Evolutionary conservation across 306 rosid species (phyloP), one percentile per base, ranked within the genome.

Genomic region (Boehmeria nivea): DNA sequence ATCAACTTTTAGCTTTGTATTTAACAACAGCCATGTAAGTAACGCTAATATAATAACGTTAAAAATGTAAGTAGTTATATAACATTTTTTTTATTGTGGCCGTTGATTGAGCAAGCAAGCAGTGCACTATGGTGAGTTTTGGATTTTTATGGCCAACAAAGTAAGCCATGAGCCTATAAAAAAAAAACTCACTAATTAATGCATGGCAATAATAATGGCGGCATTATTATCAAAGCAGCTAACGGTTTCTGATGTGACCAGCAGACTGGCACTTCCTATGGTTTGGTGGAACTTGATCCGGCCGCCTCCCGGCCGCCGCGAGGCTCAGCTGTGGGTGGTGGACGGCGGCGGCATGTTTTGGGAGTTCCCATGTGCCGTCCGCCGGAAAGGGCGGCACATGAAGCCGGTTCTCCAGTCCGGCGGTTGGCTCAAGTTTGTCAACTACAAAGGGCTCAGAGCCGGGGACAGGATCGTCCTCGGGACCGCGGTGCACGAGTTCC

Each of bases 331-430:
- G 24, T 17, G 51, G 25, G 51, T 21, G 1, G 51, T 46, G 2
- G 51, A 46, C 14, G 22, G 51, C 15, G 4, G 11, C 14, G 51
- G 51, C 5, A 46, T 46, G 51, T 46, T 46, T 10, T 46, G 51
- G 51, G 51, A 46, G 51, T 46, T 46, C 15, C 25, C 21, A 10
- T n/a, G n/a, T n/a, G 51, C 51, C 20, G 51, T 21, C 25, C 25
- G 51, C 8, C 51, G 20, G 23, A 19, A 6, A 8, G 51, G 26
- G 51, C 14, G 5, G 15, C 17, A 20, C 26, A 46, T 15, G 25
- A 46, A 46, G 51, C 51, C 51, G 0, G 25, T 21, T 46, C 13
- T 46, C 4, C 51, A 46, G 25, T 46, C 51, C 1, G 24, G 20
- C 20, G 51, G 25, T 1, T 46, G 51, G 51, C 24, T 18, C 26